Conservation (phyloP, 1,284 basidiomycete genomes). For the Boletus mariae region DNA sequence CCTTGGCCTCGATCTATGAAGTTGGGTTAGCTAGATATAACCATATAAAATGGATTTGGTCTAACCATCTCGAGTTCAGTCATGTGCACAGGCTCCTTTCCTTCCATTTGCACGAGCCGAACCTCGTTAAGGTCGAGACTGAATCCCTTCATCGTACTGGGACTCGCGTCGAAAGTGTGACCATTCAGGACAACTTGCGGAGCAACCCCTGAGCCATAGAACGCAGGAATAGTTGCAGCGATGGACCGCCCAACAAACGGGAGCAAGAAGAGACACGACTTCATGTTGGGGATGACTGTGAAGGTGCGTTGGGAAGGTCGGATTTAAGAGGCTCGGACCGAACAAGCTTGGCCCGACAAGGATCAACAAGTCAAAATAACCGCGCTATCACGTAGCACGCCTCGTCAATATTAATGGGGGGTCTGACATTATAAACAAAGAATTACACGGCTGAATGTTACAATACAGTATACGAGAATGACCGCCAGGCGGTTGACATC, state of each 20-base stretch:
- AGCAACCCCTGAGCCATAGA: slow-evolving; percentile 7
- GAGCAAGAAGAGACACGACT: slow-evolving; percentile 18
- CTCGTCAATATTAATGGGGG: too few species aligned
- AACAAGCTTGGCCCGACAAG: slow-evolving; percentile 3
- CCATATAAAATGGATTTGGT: not conserved
- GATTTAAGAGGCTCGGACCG: not conserved
- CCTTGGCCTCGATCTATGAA: slow-evolving; percentile 68
- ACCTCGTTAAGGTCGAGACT: slow-evolving; percentile 65
- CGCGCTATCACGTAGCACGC: too few species aligned
- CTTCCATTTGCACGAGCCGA: slow-evolving; percentile 74
- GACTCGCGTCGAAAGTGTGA: slow-evolving; percentile 20
- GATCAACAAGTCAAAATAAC: slow-evolving; percentile 14
- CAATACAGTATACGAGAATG: too few species aligned
- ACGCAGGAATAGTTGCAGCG: slow-evolving; percentile 16
- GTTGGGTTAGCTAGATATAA: not conserved
- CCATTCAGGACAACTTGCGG: slow-evolving; percentile 26
- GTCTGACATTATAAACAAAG: too few species aligned
- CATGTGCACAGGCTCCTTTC: slow-evolving; percentile 68
- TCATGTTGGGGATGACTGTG: slow-evolving; percentile 14
- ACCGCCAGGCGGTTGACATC: too few species aligned
- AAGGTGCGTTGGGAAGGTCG: not conserved
- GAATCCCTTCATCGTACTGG: slow-evolving; percentile 35
- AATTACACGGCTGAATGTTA: too few species aligned
- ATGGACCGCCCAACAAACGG: slow-evolving; percentile 19
- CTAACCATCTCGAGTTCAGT: slow-evolving; percentile 79